phyloP scores from a whole-genome alignment of 768 basidiomycete species.

The Saitozyma podzolica region DNA sequence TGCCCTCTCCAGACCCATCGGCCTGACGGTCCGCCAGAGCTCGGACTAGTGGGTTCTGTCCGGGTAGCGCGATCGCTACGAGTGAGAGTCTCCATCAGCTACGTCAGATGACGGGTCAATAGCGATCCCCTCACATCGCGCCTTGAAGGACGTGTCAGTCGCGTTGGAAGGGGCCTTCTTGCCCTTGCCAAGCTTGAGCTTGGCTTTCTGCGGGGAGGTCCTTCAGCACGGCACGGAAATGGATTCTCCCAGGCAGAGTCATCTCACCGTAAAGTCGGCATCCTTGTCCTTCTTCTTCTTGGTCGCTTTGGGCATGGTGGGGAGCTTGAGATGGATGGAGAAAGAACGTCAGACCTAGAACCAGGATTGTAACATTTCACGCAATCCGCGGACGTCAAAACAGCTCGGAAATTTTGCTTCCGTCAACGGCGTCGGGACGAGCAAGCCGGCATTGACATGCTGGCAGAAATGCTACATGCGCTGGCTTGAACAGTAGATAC shows the following conservation, averaged over 20 bases:
- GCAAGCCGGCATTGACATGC: no score
- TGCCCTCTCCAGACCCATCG: conserved; percentile 57
- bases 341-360: not conserved
- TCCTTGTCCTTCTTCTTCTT: conserved; percentile 71
- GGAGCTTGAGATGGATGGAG: not conserved
- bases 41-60: conserved; percentile 61
- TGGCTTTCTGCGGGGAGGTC: conserved; percentile 70
- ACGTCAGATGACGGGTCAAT: not conserved
- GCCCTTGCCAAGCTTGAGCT: conserved; percentile 93
- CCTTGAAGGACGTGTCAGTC: conserved; percentile 93
- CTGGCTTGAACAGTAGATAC: no score
- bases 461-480: no score
- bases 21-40: conserved; percentile 55
- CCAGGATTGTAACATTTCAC: not conserved
- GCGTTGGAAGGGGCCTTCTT: conserved; percentile 79
- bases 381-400: not conserved
- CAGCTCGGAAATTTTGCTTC: conserved; percentile 8
- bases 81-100: not conserved
- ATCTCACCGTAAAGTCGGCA: not conserved
- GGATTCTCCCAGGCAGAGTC: not conserved
- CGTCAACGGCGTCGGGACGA: no score
- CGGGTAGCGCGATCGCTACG: conserved; percentile 83
- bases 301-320: conserved; percentile 76
- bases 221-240: not conserved
- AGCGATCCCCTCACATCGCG: conserved; percentile 68